These are phyloP conservation scores for Erythrophleum fordii DNA, from an alignment of 306 rosid species.

Conservation along the genomic window DNA sequence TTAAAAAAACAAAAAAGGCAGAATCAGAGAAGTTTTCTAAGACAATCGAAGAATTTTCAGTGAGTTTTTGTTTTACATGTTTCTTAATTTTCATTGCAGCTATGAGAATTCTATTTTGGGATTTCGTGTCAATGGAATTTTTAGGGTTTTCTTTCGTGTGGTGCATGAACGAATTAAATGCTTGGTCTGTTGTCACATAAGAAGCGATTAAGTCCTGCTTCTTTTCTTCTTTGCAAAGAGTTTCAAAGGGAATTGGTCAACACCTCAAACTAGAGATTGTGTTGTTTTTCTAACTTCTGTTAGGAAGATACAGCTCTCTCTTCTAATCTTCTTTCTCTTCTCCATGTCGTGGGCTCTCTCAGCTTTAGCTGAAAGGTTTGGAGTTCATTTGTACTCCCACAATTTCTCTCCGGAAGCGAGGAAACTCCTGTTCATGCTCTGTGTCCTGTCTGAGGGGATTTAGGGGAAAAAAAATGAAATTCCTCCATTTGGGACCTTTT, in stretches of 20 bases:
- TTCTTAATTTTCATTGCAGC: not conserved
- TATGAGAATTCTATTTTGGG: constrained; percentile 20
- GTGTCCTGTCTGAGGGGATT: not conserved
- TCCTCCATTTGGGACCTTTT: not conserved
- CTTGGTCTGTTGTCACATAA: not conserved
- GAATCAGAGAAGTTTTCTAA: constrained; percentile 33
- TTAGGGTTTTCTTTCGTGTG: constrained; percentile 45
- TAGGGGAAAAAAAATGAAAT: not conserved
- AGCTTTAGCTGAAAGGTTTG: constrained; percentile 9
- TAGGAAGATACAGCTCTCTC: not conserved
- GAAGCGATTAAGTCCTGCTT: constrained; percentile 14
- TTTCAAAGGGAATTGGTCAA: constrained; percentile 20
- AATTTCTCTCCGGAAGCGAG: not conserved
- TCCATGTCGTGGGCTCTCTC: not conserved
- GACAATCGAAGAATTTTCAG: constrained; percentile 55
- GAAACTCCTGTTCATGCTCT: not conserved
- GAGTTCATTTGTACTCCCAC: not conserved
- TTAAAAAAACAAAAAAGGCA: constrained; percentile 17
- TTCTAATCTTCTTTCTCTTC: not conserved
- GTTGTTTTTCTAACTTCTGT: not conserved
- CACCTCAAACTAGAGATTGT: constrained; percentile 28
- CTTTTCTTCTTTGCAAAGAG: constrained; percentile 19
- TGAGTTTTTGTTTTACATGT: constrained; percentile 43
- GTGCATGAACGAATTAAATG: constrained; percentile 26
- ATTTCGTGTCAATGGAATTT: constrained; percentile 32